Conservation (phyloP, 768 basidiomycete genomes). For the Boletus huronensis region DNA sequence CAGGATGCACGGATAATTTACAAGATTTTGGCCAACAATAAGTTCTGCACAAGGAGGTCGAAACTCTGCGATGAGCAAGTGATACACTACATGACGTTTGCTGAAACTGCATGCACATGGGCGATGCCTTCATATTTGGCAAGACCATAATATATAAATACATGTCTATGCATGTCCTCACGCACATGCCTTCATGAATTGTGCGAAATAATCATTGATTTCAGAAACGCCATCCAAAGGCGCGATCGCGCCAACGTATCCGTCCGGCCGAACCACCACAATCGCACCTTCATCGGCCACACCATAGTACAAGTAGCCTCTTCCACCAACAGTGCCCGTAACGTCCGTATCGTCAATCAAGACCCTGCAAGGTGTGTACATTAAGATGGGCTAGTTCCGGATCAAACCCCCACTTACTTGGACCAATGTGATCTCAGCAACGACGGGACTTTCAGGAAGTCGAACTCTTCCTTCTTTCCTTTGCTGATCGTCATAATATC, state of each 20-base stretch:
- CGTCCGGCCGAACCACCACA: slow-evolving; percentile 36
- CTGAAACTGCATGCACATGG: neutral
- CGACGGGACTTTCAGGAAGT: slow-evolving; percentile 32
- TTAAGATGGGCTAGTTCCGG: neutral
- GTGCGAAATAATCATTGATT: slow-evolving; percentile 47
- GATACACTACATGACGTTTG: neutral
- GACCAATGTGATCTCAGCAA: slow-evolving; percentile 40
- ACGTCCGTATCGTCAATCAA: slow-evolving; percentile 55
- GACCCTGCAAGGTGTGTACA: slow-evolving; percentile 38
- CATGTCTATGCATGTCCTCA: neutral
- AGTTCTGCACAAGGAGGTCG: neutral
- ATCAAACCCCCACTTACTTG: slow-evolving; percentile 31
- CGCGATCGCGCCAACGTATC: slow-evolving; percentile 57
- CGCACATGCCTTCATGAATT: slow-evolving; percentile 37
- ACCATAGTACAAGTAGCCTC: slow-evolving; percentile 56
- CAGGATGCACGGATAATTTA: neutral
- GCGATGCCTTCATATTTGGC: neutral
- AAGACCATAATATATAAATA: neutral
- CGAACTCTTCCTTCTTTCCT: slow-evolving; percentile 32
- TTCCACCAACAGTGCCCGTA: slow-evolving; percentile 43
- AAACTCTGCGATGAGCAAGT: neutral
- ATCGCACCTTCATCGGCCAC: slow-evolving; percentile 27
- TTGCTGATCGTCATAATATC: slow-evolving; percentile 28
- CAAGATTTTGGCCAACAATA: neutral
- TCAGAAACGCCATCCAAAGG: slow-evolving; percentile 39